Evolutionary conservation across 2,329 filamentous ascomycete genomes (phyloP).

Genomic region (Colletotrichum liriopes): DNA sequence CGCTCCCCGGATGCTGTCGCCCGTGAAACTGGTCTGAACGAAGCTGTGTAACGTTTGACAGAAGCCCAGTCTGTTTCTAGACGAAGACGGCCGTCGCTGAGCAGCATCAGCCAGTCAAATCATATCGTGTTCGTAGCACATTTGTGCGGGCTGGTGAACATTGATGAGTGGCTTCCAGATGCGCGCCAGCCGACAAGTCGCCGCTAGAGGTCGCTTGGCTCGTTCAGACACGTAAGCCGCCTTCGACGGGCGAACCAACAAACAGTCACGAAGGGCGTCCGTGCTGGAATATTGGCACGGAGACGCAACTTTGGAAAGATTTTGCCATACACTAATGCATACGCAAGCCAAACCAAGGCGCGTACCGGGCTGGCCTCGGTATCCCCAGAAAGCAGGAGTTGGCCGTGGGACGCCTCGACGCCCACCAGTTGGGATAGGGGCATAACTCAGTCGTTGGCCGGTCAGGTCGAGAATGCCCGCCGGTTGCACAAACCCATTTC

Average conservation of each 20-base stretch:
- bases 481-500: not conserved
- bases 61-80: not conserved
- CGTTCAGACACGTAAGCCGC: not conserved
- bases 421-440: not conserved
- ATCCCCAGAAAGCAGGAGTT: not conserved
- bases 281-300: not conserved
- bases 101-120: constrained; percentile 6
- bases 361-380: not conserved
- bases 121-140: constrained; percentile 22
- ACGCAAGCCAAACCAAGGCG: not conserved
- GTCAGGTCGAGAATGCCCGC: constrained; percentile 20
- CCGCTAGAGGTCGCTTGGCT: not conserved
- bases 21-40: not conserved
- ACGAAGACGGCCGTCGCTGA: constrained; percentile 18
- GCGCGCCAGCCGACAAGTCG: not conserved
- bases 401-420: not conserved
- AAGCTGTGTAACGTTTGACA: not conserved
- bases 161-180: not conserved
- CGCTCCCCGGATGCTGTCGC: not conserved
- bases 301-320: no score
- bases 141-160: constrained; percentile 2
- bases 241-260: not conserved
- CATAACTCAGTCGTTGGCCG: constrained; percentile 6
- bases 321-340: not conserved
- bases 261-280: not conserved